phyloP scores from a whole-genome alignment of 148 eudicot genomes.

The Euryodendron excelsum region DNA sequence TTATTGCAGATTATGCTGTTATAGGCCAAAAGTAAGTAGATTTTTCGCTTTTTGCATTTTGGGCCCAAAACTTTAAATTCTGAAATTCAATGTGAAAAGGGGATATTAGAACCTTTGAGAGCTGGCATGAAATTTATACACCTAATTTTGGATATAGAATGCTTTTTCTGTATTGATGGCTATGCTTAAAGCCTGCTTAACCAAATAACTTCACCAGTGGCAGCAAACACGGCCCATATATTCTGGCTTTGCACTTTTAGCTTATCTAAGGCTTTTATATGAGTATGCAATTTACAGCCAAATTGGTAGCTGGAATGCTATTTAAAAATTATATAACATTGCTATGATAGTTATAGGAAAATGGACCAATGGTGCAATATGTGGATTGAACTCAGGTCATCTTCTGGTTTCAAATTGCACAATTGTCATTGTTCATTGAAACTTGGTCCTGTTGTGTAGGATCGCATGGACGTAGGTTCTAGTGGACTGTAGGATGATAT shows the following conservation, averaged over 20 bases:
- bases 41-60: neutral
- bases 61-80: neutral
- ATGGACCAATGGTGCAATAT: neutral
- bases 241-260: neutral
- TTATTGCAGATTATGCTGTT: neutral
- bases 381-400: neutral
- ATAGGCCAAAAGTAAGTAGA: neutral
- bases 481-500: neutral
- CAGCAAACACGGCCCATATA: neutral
- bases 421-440: neutral
- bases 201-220: neutral
- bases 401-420: neutral
- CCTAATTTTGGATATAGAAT: neutral
- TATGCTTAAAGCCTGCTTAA: neutral
- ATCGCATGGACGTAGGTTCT: too few relatives aligned
- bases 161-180: neutral
- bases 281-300: neutral
- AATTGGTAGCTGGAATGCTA: neutral
- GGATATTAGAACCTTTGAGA: neutral
- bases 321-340: too few relatives aligned
- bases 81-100: neutral
- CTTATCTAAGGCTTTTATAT: neutral
- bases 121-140: neutral
- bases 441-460: too few relatives aligned
- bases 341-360: neutral